Percentiles rank a stretch among this genome's conserved stretches.
Evolutionary conservation across 345 rosid species (phyloP).

Genomic region (Gynandropsis gynandra): DNA sequence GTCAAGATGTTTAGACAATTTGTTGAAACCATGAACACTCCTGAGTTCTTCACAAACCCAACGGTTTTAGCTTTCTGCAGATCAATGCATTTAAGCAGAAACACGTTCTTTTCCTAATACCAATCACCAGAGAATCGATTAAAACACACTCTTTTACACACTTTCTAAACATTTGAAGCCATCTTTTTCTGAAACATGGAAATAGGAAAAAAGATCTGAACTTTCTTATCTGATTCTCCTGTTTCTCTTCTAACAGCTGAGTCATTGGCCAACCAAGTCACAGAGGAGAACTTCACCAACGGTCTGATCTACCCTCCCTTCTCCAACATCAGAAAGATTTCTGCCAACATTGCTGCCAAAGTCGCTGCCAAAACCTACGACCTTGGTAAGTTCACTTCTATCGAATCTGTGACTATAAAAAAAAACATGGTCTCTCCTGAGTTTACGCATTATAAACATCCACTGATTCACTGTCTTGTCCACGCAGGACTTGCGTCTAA

Average conservation of each 20-base stretch:
- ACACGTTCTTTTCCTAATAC: too few relatives aligned
- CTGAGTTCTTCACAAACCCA: background rate
- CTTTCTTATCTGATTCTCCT: background rate
- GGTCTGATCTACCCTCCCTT: slow-evolving; percentile 93
- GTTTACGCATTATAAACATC: background rate
- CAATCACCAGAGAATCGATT: background rate
- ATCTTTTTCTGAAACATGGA: background rate
- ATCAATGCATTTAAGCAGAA: too few relatives aligned
- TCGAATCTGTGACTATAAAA: too few relatives aligned
- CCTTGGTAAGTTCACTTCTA: slow-evolving; percentile 67
- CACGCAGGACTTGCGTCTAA: slow-evolving; percentile 71
- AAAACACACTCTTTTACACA: too few relatives aligned
- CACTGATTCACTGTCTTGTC: background rate
- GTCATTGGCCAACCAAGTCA: slow-evolving; percentile 79
- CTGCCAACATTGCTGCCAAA: slow-evolving; percentile 78
- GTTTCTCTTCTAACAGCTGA: slow-evolving; percentile 50
- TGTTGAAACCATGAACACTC: background rate
- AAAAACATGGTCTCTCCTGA: too few relatives aligned
- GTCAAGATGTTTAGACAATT: background rate
- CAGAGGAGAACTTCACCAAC: slow-evolving; percentile 52
- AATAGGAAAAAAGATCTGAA: background rate
- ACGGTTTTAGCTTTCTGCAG: too few relatives aligned
- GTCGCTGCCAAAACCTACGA: slow-evolving; percentile 93
- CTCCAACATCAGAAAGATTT: slow-evolving; percentile 76
- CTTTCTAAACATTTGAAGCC: too few relatives aligned